These are phyloP conservation scores for Santalum album DNA, from an alignment of 164 flowering plant genomes.

Conservation along the genomic window DNA sequence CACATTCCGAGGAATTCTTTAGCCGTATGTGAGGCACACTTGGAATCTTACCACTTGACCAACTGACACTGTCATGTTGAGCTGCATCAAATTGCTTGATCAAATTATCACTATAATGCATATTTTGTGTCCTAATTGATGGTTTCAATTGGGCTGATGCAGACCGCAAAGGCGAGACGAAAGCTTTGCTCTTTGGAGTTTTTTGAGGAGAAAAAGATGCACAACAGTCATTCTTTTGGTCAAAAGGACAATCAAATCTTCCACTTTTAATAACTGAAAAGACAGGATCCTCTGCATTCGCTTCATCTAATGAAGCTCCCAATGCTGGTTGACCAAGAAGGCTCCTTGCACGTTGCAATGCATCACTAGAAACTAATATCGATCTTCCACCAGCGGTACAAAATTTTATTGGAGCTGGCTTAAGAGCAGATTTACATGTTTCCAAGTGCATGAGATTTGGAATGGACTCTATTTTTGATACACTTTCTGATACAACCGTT, in stretches of 20 bases:
- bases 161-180: constrained; percentile 34
- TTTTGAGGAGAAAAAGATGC: constrained; percentile 22
- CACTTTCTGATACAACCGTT: constrained; percentile 16
- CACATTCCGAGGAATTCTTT: constrained; percentile 17
- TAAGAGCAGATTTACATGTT: constrained; percentile 15
- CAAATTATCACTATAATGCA: constrained; percentile 33
- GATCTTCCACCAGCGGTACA: constrained; percentile 93
- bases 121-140: constrained; percentile 12
- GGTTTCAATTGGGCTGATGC: constrained; percentile 19
- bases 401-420: constrained; percentile 62
- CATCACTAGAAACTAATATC: constrained; percentile 80
- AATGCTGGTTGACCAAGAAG: constrained; percentile 79
- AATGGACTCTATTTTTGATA: constrained; percentile 8
- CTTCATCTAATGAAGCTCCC: constrained; percentile 28
- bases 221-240: constrained; percentile 25
- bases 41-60: constrained; percentile 9
- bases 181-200: constrained; percentile 17
- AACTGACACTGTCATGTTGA: constrained; percentile 10
- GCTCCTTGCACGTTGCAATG: constrained; percentile 78
- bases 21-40: constrained; percentile 5
- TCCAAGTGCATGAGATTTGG: constrained; percentile 18
- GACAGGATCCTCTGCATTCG: constrained; percentile 17
- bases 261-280: constrained; percentile 19
- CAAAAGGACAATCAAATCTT: constrained; percentile 11
- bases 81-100: constrained; percentile 43